Base-by-base conservation (phyloP, 371 early-diverging fungal species). In the Paraphysoderma sedebokerense region DNA sequence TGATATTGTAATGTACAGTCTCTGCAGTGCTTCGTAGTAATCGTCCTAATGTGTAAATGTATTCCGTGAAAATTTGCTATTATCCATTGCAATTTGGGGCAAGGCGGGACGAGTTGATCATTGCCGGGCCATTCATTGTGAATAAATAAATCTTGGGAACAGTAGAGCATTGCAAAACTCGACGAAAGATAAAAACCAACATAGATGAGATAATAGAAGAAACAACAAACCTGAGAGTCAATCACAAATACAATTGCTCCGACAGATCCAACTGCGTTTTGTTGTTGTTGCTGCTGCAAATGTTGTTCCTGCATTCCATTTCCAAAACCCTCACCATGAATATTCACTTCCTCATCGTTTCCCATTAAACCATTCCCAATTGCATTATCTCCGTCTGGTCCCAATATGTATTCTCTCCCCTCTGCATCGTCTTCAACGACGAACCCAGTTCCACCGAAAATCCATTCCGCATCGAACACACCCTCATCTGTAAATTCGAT, bases 161-260 rank as follows among this genome's bases (percentile, higher is more conserved):
- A 42, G 49, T 51, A 19, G 12, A 23, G 22, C 5, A 29, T 13
- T 7, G n/a, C 19, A 27, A 33, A 33, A 52, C 35, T 20, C 22
- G n/a, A 9, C 20, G 3, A 20, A 26, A 38, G 30, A 39, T 30
- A 5, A 13, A 28, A 20, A 41, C 20, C 15, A 19, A 6, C 33
- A 24, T 19, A 17, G 26, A 26, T 28, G 30, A 35, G 26, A 15
- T n/a, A 23, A 17, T 30, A 38, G 29, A 19, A 8, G 9, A 8
- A 4, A 15, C 27, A 13, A 13, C 41, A 41, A 63, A 75, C 80
- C 66, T 86, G 92, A 15, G 91, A 83, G 64, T 95, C 96, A 52
- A 95, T 79, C 36, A 93, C 89, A 70, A 81, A 95, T 13, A 92
- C 87, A 50, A 95, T 56, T 0, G 85, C 79, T 13, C 85, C 83